Conservation (phyloP, 306 rosid genomes). For the Citrullus amarus region DNA sequence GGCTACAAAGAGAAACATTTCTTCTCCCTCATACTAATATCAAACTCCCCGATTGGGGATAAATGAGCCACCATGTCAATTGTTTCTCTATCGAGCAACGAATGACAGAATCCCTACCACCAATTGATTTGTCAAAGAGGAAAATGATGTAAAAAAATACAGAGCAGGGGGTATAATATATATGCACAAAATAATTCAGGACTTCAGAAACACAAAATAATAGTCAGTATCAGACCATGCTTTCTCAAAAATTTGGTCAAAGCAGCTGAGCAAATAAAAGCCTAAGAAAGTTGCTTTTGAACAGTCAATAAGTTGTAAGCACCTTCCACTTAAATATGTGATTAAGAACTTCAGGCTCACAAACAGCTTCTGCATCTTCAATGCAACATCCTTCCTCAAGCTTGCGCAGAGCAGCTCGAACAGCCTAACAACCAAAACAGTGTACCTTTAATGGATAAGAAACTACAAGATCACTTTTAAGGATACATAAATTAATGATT, state of each 20-base stretch:
- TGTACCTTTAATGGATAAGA: not conserved
- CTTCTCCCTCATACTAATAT: no score
- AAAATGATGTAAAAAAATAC: not conserved
- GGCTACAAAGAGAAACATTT: no score
- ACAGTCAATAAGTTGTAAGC: conserved; percentile 7
- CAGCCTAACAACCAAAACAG: conserved; percentile 37
- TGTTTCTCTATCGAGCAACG: not conserved
- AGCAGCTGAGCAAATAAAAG: conserved; percentile 7
- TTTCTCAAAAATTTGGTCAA: not conserved
- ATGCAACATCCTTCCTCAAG: conserved; percentile 47
- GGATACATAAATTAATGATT: not conserved
- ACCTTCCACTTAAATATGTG: conserved; percentile 88
- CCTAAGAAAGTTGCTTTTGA: not conserved
- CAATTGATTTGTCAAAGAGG: not conserved
- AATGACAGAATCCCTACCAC: not conserved
- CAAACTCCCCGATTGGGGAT: no score
- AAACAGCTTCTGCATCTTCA: conserved; percentile 67
- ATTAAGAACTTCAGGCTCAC: conserved; percentile 50
- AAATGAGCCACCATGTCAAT: no score
- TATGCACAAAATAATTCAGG: not conserved
- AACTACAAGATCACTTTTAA: not conserved
- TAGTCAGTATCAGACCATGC: not conserved
- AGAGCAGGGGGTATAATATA: not conserved
- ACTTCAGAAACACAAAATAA: not conserved
- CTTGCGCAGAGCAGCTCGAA: conserved; percentile 63